phyloP scores from a whole-genome alignment of 129 eudicot genomes.

The Erigeron canadensis region DNA sequence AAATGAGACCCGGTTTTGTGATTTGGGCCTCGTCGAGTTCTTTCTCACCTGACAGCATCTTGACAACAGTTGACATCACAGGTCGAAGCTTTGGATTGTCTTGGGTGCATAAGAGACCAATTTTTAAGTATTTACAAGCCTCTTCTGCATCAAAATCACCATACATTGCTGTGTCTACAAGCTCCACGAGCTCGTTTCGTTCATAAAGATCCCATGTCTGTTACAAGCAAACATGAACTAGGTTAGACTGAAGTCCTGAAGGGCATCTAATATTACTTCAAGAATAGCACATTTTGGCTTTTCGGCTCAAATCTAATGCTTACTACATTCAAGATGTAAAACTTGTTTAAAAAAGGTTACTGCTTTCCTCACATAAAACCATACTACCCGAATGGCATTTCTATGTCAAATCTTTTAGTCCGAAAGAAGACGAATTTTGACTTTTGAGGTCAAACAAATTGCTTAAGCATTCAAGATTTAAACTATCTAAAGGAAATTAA shows the following conservation, averaged over 20 bases:
- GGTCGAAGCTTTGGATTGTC: constrained; percentile 87
- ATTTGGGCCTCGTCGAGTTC: constrained; percentile 37
- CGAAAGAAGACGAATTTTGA: not conserved
- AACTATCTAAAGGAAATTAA: not conserved
- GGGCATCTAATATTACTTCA: not conserved
- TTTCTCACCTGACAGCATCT: constrained; percentile 64
- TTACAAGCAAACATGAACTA: constrained; percentile 9
- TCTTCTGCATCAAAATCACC: constrained; percentile 75
- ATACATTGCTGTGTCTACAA: constrained; percentile 56
- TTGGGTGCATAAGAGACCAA: constrained; percentile 93
- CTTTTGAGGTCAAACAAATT: constrained; percentile 12
- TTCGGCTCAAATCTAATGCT: not conserved
- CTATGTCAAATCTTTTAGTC: not conserved
- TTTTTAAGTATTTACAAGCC: constrained; percentile 79
- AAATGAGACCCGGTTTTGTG: constrained; percentile 80
- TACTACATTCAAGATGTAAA: not conserved
- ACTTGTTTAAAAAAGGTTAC: not conserved
- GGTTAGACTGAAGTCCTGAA: constrained; percentile 5
- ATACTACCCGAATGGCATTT: not conserved
- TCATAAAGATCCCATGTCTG: constrained; percentile 84
- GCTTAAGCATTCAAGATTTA: not conserved
- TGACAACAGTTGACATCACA: constrained; percentile 78
- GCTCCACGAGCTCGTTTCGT: constrained; percentile 51
- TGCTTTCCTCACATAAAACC: not conserved
- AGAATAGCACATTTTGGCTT: constrained; percentile 8